These are phyloP conservation scores for Calonectria hawksworthii DNA, from an alignment of 2,329 filamentous ascomycete genomes.

Conservation along the genomic window DNA sequence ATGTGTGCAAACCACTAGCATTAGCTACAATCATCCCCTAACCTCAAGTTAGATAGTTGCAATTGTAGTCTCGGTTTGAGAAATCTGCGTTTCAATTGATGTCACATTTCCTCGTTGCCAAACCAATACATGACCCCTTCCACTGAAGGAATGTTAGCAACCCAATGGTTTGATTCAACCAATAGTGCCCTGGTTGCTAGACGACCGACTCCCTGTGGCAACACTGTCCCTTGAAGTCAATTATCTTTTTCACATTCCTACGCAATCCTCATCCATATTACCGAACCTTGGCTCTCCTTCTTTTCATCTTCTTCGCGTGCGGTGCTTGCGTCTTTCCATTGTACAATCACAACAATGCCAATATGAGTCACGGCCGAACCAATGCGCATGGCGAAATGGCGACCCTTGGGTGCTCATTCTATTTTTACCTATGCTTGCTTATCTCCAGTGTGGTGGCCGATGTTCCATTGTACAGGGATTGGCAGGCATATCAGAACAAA, in stretches of 20 bases:
- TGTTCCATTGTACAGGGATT: background rate
- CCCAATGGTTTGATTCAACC: background rate
- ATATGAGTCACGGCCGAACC: background rate
- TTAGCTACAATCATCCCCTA: background rate
- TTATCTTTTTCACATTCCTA: background rate
- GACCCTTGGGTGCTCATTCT: background rate
- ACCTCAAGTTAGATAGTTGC: background rate
- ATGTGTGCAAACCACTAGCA: background rate
- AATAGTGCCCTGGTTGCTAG: background rate
- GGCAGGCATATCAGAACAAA: background rate
- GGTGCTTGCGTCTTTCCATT: background rate
- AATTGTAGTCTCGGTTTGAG: background rate
- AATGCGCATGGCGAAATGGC: background rate
- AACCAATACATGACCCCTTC: background rate
- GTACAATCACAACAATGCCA: slow-evolving; percentile 1
- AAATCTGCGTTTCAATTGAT: background rate
- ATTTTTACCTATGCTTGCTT: background rate
- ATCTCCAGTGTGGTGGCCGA: background rate
- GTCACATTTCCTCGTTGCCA: background rate
- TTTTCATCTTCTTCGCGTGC: too few relatives aligned
- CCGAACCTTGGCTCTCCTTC: background rate
- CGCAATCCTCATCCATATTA: background rate
- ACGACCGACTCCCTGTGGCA: background rate
- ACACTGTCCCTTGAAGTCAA: background rate
- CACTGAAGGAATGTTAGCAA: background rate